phyloP scores from a whole-genome alignment of 257 asterid genomes.

The Primulina tabacum region DNA sequence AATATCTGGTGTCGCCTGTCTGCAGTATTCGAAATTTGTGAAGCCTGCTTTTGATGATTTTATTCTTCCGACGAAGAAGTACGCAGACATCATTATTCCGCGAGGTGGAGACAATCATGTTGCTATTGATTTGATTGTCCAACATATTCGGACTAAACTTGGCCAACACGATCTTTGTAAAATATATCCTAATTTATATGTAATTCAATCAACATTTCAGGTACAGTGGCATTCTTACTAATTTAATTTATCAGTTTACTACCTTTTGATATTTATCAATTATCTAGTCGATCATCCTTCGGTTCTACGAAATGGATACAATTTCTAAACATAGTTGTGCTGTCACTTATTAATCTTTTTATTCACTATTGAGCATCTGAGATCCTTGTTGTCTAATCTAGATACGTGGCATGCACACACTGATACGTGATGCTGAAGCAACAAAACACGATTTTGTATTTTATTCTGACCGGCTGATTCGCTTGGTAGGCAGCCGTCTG shows the following conservation, averaged over 20 bases:
- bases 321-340: not conserved
- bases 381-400: conserved; percentile 37
- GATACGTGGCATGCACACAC: conserved; percentile 99
- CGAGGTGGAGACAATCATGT: conserved; percentile 99
- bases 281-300: conserved; percentile 3
- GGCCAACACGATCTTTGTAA: conserved; percentile 99
- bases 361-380: conserved; percentile 11
- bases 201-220: conserved; percentile 98
- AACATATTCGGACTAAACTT: conserved; percentile 93
- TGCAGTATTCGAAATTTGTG: conserved; percentile 96
- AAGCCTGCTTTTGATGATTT: conserved; percentile 99
- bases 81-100: conserved; percentile 96
- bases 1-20: conserved; percentile 27
- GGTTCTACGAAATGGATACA: conserved; percentile 12
- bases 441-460: conserved; percentile 92
- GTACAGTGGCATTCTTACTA: conserved; percentile 36
- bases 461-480: conserved; percentile 87
- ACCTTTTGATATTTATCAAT: conserved; percentile 10
- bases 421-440: conserved; percentile 91
- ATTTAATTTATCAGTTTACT: conserved; percentile 2
- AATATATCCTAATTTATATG: conserved; percentile 88
- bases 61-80: conserved; percentile 95
- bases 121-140: conserved; percentile 97
- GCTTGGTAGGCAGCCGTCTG: conserved; percentile 66
- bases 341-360: not conserved